Percentiles rank a stretch among this genome's conserved stretches.
Conservation (phyloP, 495 filamentous ascomycete species). For the Daldinia bambusicola region DNA sequence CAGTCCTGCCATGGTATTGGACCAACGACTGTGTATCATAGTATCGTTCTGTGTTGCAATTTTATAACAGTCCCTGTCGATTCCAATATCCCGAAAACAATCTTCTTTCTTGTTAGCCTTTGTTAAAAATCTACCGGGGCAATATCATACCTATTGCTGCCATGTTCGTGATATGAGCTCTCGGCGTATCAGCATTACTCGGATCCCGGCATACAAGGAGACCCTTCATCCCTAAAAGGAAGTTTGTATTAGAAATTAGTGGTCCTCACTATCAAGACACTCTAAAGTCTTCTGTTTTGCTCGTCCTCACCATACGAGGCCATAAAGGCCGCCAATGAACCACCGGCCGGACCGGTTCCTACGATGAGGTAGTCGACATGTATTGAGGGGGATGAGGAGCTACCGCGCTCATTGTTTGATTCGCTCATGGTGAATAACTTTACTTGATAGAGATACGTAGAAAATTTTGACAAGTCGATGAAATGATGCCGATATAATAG, state of each 20-base stretch:
- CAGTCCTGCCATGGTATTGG: neutral
- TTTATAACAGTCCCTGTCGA: neutral
- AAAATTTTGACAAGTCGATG: too few species aligned
- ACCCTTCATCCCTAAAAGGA: neutral
- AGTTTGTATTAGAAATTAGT: neutral
- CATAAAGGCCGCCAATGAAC: neutral
- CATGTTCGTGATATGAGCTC: neutral
- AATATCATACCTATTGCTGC: neutral
- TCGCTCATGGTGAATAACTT: neutral
- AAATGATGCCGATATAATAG: too few species aligned
- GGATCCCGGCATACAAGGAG: neutral
- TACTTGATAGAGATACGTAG: neutral
- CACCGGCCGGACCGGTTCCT: neutral
- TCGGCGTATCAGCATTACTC: neutral
- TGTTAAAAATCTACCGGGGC: neutral
- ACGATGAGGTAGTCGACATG: neutral
- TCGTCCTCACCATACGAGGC: neutral
- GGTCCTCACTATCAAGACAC: neutral
- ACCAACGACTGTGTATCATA: neutral
- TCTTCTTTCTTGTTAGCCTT: neutral
- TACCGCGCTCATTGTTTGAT: neutral
- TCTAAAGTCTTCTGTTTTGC: neutral
- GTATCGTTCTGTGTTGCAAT: neutral
- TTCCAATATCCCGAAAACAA: neutral
- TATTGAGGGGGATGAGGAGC: neutral